Percentiles rank a stretch among this genome's conserved stretches.
These are phyloP conservation scores for Boletus patriciae DNA, from an alignment of 768 basidiomycete species.

Conservation along the genomic window DNA sequence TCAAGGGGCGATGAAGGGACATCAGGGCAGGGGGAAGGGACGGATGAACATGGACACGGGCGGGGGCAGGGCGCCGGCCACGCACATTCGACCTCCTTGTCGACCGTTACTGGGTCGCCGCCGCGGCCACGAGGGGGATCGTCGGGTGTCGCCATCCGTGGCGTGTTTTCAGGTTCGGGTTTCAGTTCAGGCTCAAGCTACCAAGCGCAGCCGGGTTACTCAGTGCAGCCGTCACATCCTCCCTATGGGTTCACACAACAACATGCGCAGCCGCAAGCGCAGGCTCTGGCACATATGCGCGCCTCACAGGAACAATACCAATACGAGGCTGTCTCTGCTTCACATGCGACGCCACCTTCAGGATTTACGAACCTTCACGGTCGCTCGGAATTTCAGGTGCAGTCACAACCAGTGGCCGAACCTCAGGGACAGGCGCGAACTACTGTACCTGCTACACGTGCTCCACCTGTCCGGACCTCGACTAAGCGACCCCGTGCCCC, in stretches of 20 bases:
- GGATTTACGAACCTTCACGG: background rate
- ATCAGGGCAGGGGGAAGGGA: background rate
- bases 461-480: constrained; percentile 9
- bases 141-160: background rate
- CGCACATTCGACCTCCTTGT: constrained; percentile 24
- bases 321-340: background rate
- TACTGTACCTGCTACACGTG: background rate
- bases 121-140: constrained; percentile 6
- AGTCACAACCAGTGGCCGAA: background rate
- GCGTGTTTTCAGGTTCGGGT: background rate
- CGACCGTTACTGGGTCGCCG: constrained; percentile 26
- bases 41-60: background rate
- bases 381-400: background rate
- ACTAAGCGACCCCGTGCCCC: constrained; percentile 22
- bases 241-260: constrained; percentile 12
- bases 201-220: constrained; percentile 1
- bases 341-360: background rate
- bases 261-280: constrained; percentile 7
- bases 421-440: constrained; percentile 1
- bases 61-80: constrained; percentile 9
- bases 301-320: constrained; percentile 14
- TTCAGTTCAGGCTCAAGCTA: constrained; percentile 1
- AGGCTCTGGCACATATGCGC: background rate
- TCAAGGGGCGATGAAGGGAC: background rate
- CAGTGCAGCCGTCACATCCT: constrained; percentile 1